phyloP scores from a whole-genome alignment of 148 eudicot species.

The Chenopodium album region DNA sequence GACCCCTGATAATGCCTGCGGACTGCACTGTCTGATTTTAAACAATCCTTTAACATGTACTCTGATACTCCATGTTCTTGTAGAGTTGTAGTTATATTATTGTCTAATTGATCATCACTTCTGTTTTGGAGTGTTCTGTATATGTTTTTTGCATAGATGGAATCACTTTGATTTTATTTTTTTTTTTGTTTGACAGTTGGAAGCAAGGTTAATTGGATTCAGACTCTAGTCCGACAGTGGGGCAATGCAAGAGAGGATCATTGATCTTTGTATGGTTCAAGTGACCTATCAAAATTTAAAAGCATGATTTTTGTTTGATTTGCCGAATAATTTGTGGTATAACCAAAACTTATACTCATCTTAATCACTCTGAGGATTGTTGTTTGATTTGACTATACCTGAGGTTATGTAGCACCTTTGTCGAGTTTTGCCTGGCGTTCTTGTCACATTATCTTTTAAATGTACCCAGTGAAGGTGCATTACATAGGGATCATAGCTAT shows the following conservation, averaged over 20 bases:
- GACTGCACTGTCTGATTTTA: background rate
- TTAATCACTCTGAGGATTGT: background rate
- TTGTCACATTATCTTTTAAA: background rate
- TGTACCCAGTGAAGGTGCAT: background rate
- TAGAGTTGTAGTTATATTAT: background rate
- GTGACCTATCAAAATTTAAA: background rate
- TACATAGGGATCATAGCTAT: background rate
- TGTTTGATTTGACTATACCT: background rate
- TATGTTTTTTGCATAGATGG: slow-evolving; percentile 12
- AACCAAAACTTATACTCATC: background rate
- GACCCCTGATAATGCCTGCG: background rate
- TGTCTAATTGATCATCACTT: background rate
- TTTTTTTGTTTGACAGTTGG: background rate
- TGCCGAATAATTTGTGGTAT: background rate
- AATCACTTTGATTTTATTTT: background rate
- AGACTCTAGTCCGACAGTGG: slow-evolving; percentile 6
- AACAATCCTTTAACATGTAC: too few relatives aligned
- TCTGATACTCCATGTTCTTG: background rate
- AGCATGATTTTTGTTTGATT: background rate
- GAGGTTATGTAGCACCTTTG: background rate
- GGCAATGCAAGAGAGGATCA: background rate
- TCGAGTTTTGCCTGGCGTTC: background rate
- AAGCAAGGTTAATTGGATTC: slow-evolving; percentile 6
- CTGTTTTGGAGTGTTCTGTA: background rate
- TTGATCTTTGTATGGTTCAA: background rate